phyloP scores from a whole-genome alignment of 202 grass and related monocot genomes.

The Eragrostis tef region DNA sequence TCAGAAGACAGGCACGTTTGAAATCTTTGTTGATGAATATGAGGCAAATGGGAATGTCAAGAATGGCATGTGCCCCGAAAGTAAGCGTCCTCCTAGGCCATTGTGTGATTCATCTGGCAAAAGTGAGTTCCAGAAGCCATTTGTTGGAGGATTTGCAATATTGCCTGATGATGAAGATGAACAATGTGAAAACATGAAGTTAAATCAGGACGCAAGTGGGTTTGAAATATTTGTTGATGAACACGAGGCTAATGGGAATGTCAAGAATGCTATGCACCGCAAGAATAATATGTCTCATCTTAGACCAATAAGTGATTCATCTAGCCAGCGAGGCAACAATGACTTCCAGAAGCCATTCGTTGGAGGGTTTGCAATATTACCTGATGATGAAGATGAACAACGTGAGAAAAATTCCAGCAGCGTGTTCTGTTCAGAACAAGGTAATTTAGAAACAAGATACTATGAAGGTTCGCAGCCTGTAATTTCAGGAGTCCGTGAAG shows the following conservation, averaged over 20 bases:
- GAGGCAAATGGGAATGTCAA: conserved; percentile 31
- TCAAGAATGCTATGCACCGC: conserved; percentile 25
- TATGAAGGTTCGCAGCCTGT: conserved; percentile 29
- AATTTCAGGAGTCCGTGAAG: conserved; percentile 61
- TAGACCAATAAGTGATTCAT: conserved; percentile 42
- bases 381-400: conserved; percentile 56
- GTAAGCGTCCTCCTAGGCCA: conserved; percentile 33
- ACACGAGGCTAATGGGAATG: conserved; percentile 41
- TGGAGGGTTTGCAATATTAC: conserved; percentile 70
- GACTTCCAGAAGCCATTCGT: conserved; percentile 60
- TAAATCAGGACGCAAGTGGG: conserved; percentile 32
- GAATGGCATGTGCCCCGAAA: conserved; percentile 36
- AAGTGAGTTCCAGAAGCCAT: conserved; percentile 56
- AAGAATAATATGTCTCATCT: conserved; percentile 36
- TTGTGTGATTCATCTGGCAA: conserved; percentile 29
- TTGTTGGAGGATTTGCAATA: conserved; percentile 69
- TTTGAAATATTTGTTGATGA: conserved; percentile 78
- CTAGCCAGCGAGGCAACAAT: conserved; percentile 26
- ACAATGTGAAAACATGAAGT: conserved; percentile 37
- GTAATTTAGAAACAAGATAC: conserved; percentile 27
- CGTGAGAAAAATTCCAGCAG: conserved; percentile 8
- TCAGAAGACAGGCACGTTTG: conserved; percentile 39
- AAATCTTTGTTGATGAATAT: conserved; percentile 78
- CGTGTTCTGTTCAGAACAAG: conserved; percentile 28
- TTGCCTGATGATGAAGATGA: conserved; percentile 63